These are phyloP conservation scores for Kregervanrija delftensis DNA, from an alignment of 805 yeast species.

Conservation along the genomic window DNA sequence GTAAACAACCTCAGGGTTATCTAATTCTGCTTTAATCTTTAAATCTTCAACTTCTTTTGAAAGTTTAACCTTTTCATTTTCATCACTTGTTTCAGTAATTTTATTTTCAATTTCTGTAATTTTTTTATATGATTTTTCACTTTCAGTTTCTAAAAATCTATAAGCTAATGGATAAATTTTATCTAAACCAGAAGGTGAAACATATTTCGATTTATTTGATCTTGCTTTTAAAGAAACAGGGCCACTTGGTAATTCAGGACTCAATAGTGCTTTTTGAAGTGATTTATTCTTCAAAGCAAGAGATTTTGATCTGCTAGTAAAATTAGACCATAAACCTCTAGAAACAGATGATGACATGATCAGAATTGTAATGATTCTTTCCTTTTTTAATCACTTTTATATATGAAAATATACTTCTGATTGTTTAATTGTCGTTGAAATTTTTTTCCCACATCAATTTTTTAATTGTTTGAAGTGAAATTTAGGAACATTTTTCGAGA, in stretches of 20 bases:
- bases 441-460: too few species aligned
- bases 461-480: too few species aligned
- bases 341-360: slow-evolving; percentile 17
- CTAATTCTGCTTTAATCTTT: slow-evolving; percentile 54
- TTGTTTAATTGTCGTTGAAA: too few species aligned
- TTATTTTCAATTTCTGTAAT: slow-evolving; percentile 31
- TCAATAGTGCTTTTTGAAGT: slow-evolving; percentile 24
- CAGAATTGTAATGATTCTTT: background rate
- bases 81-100: slow-evolving; percentile 17
- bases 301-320: slow-evolving; percentile 26
- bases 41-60: slow-evolving; percentile 25
- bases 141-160: slow-evolving; percentile 44
- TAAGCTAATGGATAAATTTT: slow-evolving; percentile 70
- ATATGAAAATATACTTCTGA: too few species aligned
- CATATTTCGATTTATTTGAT: slow-evolving; percentile 44
- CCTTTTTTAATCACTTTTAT: too few species aligned
- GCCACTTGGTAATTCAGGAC: slow-evolving; percentile 34
- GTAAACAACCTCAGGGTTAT: slow-evolving; percentile 81
- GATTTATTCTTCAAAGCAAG: slow-evolving; percentile 23
- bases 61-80: slow-evolving; percentile 13
- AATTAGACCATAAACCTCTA: slow-evolving; percentile 32
- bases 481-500: too few species aligned
- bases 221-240: slow-evolving; percentile 45
- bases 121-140: slow-evolving; percentile 32
- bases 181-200: slow-evolving; percentile 61